Base-by-base conservation (phyloP, 139 green algal species). In the Tetradesmus lagerheimii region DNA sequence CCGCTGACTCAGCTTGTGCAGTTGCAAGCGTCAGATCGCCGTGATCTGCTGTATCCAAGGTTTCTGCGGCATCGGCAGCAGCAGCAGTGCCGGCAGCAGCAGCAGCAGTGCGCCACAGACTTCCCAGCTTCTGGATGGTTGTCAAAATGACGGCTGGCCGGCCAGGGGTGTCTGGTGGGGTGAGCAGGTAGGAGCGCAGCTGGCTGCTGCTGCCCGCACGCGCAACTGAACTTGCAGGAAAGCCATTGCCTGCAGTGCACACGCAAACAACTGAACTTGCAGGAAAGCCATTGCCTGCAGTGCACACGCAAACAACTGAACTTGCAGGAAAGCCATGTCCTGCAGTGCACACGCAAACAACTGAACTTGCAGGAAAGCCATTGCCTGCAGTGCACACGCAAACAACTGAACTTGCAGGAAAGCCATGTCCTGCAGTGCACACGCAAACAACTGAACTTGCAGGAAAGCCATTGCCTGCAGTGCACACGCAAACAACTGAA, bases 71-170 rank as follows among this genome's bases (percentile, higher is more conserved):
- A 81, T n/a, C n/a, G n/a, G n/a, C 37, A 35, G 37, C 77, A 83
- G 77, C 77, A 62, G 47, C 77, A 64, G 25, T 20, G 25, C 6
- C 79, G 35, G 79, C 39, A 14, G 39, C 38, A 23, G 39, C 38
- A 23, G 79, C 79, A 62, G 39, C n/a, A 1, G 18, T 77, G 80
- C 89, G 88, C 89, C 71, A 92, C 27, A 92, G 37, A 8, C 87
- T 83, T 0, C 89, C 77, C 15, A 94, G 83, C 90, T 94, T 94
- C 74, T 94, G 92, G 0, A 94, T 80, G 0, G 92, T 94, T 34
- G 88, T 83, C 1, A 91, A 37, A 0, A 91, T 76, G 31, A 91
- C 78, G 14, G 34, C 38, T 31, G 87, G 87, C 35, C 77, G 4
- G 25, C 57, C 29, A 35, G 50, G 12, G 34, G 16, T 57, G 47